Conservation (phyloP, 2,329 filamentous ascomycete species). For the Alternaria incomplexa region DNA sequence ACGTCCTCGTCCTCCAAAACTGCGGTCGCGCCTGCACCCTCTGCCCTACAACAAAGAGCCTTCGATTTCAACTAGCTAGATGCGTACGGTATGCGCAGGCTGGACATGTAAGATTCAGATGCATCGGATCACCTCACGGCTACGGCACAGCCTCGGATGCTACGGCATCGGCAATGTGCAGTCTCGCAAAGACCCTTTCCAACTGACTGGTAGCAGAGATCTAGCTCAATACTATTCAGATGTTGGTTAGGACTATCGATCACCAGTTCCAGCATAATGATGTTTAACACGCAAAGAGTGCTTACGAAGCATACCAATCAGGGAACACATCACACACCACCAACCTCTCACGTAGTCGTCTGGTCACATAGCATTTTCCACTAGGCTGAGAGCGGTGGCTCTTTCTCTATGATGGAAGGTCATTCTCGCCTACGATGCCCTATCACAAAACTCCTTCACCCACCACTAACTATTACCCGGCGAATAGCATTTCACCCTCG, state of each 20-base stretch:
- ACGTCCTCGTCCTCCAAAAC: constrained; percentile 7
- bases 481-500: not conserved
- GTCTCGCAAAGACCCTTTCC: not conserved
- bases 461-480: constrained; percentile 1
- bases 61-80: not conserved
- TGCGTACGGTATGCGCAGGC: not conserved
- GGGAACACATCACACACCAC: not conserved
- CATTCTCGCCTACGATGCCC: constrained; percentile 6
- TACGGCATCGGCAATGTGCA: not conserved
- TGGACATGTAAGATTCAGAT: not conserved
- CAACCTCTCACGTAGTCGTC: not conserved
- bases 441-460: constrained; percentile 7
- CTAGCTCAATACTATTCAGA: not conserved
- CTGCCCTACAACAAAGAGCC: not conserved
- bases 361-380: constrained; percentile 7
- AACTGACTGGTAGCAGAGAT: not conserved
- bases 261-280: not conserved
- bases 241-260: not conserved
- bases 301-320: not conserved
- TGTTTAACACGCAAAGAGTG: not conserved
- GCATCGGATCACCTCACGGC: not conserved
- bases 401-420: not conserved
- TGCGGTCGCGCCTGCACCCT: not conserved
- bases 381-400: constrained; percentile 1
- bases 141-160: not conserved